Evolutionary conservation across 495 filamentous ascomycete species (phyloP), one percentile per base, ranked within the genome.

Genomic region (Echria macrotheca): DNA sequence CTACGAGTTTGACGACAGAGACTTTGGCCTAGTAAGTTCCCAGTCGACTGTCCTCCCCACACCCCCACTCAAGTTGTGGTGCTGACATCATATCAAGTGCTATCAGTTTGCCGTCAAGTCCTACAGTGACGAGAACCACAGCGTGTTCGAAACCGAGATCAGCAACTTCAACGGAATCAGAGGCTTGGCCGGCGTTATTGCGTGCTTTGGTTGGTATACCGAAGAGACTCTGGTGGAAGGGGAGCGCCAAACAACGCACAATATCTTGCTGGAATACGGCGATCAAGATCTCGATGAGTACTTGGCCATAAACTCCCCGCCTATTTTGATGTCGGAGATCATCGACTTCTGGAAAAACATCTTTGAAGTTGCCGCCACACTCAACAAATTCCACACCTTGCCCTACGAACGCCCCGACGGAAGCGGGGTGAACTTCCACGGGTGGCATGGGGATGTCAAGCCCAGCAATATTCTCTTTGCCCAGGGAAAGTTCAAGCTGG

Each of bases 361-460:
- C 7, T 64, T 67, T 28, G 47, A 58, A 15, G 52, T 72, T 12
- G 69, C 65, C 1, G 41, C 63, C 31, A 63, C 68, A 2, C 11
- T 72, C 8, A 36, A 57, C 28, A 25, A 48, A 15, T 43, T 72
- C 10, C 68, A 72, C 41, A 49, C 63, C 17, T 45, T 68, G 18
- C 52, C 39, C 22, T 11, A 50, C 24, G 10, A 44, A 24, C 10
- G 24, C 5, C 21, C 18, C 24, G 21, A 29, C 24, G 12, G 39
- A 52, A 31, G 48, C 17, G 37, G 32, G 49, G 24, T 25, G 52
- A 25, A 53, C 41, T 24, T 44, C 14, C 17, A 26, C 49, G 68
- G 67, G 4, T 72, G 64, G 63, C 69, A 72, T 54, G 52, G 54
- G 15, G 67, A 72, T 25, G 57, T 70, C 22, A 71, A 71, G 37